Percentiles rank a stretch among this genome's conserved stretches.
phyloP scores from a whole-genome alignment of 805 yeast species.

The Candida jianshihensis region DNA sequence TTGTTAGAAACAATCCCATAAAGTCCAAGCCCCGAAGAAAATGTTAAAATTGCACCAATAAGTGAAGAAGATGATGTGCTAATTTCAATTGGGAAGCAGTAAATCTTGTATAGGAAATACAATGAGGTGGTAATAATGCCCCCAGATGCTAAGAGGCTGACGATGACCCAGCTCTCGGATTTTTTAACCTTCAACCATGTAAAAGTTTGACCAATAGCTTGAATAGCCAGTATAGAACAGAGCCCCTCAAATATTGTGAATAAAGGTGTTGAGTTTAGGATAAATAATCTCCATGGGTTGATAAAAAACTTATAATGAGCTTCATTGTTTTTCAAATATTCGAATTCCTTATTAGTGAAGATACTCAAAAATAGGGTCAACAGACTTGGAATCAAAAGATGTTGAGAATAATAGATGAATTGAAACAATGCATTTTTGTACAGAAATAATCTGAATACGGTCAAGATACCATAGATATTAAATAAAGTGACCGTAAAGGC shows the following conservation, averaged over 20 bases:
- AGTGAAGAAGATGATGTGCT: conserved; percentile 69
- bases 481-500: conserved; percentile 74
- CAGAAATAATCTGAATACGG: conserved; percentile 58
- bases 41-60: conserved; percentile 77
- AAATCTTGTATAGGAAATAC: conserved; percentile 77
- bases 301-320: conserved; percentile 33
- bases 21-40: conserved; percentile 64
- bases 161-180: conserved; percentile 72
- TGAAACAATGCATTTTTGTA: conserved; percentile 26
- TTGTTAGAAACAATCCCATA: conserved; percentile 78
- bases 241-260: conserved; percentile 90
- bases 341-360: conserved; percentile 31
- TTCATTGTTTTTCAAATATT: conserved; percentile 15
- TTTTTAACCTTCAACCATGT: conserved; percentile 55
- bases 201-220: conserved; percentile 80
- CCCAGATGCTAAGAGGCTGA: conserved; percentile 65
- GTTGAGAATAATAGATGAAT: conserved; percentile 71
- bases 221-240: conserved; percentile 86
- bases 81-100: conserved; percentile 62
- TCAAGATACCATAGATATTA: conserved; percentile 59
- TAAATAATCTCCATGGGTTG: conserved; percentile 61
- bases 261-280: conserved; percentile 79
- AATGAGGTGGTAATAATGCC: conserved; percentile 68
- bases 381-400: conserved; percentile 73
- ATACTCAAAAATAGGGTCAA: conserved; percentile 60